Evolutionary conservation across 1,284 basidiomycete genomes (phyloP).

Genomic region (Xerocomus alliaceus): DNA sequence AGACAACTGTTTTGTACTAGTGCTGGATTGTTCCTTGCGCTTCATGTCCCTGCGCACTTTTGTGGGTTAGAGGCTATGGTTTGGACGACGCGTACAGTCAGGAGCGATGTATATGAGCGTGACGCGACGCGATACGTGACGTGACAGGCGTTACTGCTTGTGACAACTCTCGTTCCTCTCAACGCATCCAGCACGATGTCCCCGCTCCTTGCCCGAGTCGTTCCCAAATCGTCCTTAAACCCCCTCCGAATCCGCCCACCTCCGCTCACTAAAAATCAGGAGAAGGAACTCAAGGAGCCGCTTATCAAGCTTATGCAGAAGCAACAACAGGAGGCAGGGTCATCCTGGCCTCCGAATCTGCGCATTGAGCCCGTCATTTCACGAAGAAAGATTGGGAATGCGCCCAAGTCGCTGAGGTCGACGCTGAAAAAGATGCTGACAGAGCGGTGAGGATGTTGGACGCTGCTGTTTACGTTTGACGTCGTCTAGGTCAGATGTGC

Average conservation of each 20-base stretch:
- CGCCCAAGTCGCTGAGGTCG: constrained; percentile 43
- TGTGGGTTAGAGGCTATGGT: too few relatives aligned
- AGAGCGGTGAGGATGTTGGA: constrained; percentile 39
- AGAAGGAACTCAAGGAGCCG: constrained; percentile 40
- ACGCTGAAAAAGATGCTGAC: constrained; percentile 48
- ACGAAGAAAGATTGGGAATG: constrained; percentile 46
- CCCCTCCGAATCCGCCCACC: constrained; percentile 32
- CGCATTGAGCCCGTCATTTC: constrained; percentile 52
- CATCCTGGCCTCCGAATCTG: constrained; percentile 50
- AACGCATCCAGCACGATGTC: constrained; percentile 8
- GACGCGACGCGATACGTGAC: constrained; percentile 24
- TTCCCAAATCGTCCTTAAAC: constrained; percentile 46
- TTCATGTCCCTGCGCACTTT: constrained; percentile 28
- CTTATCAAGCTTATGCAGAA: constrained; percentile 51
- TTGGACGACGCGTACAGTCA: neutral
- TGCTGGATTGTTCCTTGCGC: constrained; percentile 17
- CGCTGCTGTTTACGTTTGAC: neutral
- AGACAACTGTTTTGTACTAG: constrained; percentile 11
- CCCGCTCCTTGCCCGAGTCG: constrained; percentile 48
- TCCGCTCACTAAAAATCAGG: constrained; percentile 40
- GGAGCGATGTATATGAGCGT: constrained; percentile 16
- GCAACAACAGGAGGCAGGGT: constrained; percentile 47
- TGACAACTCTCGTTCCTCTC: neutral
- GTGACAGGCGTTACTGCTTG: constrained; percentile 10
- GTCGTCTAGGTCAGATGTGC: constrained; percentile 9